phyloP scores from a whole-genome alignment of 306 rosid species.

The Sechiopsis laciniata region DNA sequence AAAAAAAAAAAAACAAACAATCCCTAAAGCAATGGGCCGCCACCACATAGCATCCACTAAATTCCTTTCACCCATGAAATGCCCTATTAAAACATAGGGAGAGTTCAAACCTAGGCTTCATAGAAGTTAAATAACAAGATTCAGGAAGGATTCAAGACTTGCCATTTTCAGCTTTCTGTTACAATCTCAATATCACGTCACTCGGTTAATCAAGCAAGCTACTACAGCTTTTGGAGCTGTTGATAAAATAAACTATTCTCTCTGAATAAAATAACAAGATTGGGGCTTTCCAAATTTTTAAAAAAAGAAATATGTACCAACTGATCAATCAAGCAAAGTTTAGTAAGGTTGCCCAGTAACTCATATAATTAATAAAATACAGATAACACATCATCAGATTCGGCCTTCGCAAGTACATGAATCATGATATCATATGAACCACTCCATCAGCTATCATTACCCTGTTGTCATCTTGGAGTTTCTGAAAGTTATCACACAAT shows the following conservation, averaged over 20 bases:
- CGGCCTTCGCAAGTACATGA: background rate
- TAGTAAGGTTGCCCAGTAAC: background rate
- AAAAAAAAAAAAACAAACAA: too few relatives aligned
- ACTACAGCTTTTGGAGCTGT: too few relatives aligned
- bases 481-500: conserved; percentile 41
- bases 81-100: too few relatives aligned
- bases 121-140: too few relatives aligned
- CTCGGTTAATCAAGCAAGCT: background rate
- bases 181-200: background rate
- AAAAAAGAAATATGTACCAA: background rate
- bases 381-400: background rate
- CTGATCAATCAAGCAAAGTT: background rate
- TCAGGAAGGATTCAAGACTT: background rate
- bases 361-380: background rate
- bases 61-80: too few relatives aligned
- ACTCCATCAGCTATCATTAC: conserved; percentile 63
- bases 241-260: too few relatives aligned
- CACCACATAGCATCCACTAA: too few relatives aligned
- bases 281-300: background rate
- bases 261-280: background rate
- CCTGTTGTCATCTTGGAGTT: conserved; percentile 77
- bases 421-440: conserved; percentile 72
- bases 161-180: background rate
- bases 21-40: too few relatives aligned
- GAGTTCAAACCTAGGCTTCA: too few relatives aligned